Base-by-base conservation (phyloP, 768 basidiomycete genomes). In the Rubroboletus satanas region DNA sequence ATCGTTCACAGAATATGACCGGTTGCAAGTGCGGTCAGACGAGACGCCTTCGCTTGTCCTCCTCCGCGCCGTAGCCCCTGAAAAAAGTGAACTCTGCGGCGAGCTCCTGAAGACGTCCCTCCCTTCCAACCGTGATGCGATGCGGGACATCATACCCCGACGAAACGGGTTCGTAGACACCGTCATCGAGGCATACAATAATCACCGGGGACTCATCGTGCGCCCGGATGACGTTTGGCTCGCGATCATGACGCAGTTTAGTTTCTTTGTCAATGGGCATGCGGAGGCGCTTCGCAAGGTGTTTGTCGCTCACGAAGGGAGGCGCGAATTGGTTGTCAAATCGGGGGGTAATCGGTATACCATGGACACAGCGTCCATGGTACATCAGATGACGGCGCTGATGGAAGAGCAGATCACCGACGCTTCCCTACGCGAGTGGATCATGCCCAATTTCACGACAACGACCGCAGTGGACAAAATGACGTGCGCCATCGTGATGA, bases 181-280 rank as follows among this genome's bases (percentile, higher is more conserved):
- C 15, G 64, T 72, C 45, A 52, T 75, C 31, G 64, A 68, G 28
- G 71, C 70, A 5, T 73, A 74, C 60, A 69, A 69, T 37, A 61
- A 69, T 18, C 74, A 75, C 41, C 68, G 69, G 3, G 62, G 70
- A 1, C 68, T 81, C 35, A 64, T 76, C 49, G 60, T 79, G 23
- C 70, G 79, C 8, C 80, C 79, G 7, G 80, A 81, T 49, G 79
- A 81, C 60, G 70, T 81, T 35, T 81, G 80, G 71, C 63, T 67
- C 28, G 64, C 67, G 23, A 66, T 71, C 63, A 36, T 73, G 45
- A 60, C 63, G 14, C 76, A 77, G 55, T 71, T 76, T 32, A 72
- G 66, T 42, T 69, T 73, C 55, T 77, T 75, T 42, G 71, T 77
- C 29, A 75, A 77, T 29, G 73, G 66, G 4, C 60, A 74, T 38